Percentiles rank a stretch among this genome's conserved stretches.
Conservation (phyloP, 169 alveolate genomes). For the Cyclospora cayetanensis region DNA sequence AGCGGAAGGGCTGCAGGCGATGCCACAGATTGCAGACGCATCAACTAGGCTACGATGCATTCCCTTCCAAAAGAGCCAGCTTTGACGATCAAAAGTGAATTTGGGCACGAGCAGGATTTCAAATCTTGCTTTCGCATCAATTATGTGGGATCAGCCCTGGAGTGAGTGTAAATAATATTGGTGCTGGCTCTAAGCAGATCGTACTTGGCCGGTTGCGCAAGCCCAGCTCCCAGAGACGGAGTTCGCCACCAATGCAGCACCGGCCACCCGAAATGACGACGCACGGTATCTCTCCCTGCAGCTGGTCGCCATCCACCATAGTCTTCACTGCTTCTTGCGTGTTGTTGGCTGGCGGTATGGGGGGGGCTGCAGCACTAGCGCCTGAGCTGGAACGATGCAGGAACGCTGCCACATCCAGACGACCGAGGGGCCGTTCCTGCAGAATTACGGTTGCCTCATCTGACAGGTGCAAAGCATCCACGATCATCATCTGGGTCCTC, state of each 20-base stretch:
- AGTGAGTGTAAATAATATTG: not conserved
- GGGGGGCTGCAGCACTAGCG: not conserved
- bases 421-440: slow-evolving; percentile 35
- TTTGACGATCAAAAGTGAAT: not conserved
- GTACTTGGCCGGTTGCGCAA: not conserved
- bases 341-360: not conserved
- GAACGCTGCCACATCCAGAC: not conserved
- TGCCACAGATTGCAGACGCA: not conserved
- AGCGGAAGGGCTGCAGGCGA: slow-evolving; percentile 21
- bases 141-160: not conserved
- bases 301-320: no score
- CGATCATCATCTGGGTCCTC: slow-evolving; percentile 10
- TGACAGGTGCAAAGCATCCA: slow-evolving; percentile 26
- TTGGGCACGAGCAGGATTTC: not conserved
- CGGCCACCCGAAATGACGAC: slow-evolving; percentile 62
- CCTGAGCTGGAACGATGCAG: not conserved
- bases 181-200: not conserved
- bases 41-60: not conserved
- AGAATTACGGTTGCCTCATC: not conserved
- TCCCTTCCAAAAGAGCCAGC: not conserved
- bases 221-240: slow-evolving; percentile 43
- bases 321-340: not conserved
- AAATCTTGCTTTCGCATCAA: not conserved
- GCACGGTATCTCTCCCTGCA: not conserved
- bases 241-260: slow-evolving; percentile 62